These are phyloP conservation scores for Nicotiana obtusifolia DNA, from an alignment of 257 asterid genomes.

Conservation along the genomic window DNA sequence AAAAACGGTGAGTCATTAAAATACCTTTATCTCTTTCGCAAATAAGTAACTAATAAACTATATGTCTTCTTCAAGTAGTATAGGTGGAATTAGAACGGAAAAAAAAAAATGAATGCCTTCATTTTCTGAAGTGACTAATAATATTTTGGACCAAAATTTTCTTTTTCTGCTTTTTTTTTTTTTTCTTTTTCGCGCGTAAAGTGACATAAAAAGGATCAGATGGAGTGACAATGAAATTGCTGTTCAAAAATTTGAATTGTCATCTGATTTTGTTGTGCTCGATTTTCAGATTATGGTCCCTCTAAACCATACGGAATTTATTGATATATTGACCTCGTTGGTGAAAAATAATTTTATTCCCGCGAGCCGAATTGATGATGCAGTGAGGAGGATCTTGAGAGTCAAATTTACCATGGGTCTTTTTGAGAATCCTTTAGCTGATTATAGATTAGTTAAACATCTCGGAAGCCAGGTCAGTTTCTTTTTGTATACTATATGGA, in stretches of 20 bases:
- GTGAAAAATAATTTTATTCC: conserved; percentile 40
- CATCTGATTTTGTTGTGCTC: neutral
- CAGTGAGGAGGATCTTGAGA: conserved; percentile 54
- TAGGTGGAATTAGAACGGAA: neutral
- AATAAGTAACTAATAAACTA: neutral
- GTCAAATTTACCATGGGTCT: conserved; percentile 54
- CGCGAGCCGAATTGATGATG: conserved; percentile 55
- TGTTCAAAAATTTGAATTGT: neutral
- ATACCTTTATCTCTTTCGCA: no score
- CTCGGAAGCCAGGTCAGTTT: conserved; percentile 40
- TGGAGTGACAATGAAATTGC: neutral
- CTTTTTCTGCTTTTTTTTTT: no score
- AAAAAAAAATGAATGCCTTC: neutral
- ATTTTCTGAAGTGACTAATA: neutral
- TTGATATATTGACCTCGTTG: conserved; percentile 20
- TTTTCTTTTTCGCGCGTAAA: neutral
- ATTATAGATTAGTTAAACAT: conserved; percentile 28
- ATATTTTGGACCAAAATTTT: neutral
- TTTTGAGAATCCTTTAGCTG: conserved; percentile 56
- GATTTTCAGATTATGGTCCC: conserved; percentile 46
- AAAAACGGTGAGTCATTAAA: no score
- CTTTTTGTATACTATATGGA: neutral
- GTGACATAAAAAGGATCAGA: neutral
- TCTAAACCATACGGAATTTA: conserved; percentile 27
- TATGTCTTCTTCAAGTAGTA: neutral